phyloP scores from a whole-genome alignment of 306 rosid genomes.

The Cyclanthera cordifolia region DNA sequence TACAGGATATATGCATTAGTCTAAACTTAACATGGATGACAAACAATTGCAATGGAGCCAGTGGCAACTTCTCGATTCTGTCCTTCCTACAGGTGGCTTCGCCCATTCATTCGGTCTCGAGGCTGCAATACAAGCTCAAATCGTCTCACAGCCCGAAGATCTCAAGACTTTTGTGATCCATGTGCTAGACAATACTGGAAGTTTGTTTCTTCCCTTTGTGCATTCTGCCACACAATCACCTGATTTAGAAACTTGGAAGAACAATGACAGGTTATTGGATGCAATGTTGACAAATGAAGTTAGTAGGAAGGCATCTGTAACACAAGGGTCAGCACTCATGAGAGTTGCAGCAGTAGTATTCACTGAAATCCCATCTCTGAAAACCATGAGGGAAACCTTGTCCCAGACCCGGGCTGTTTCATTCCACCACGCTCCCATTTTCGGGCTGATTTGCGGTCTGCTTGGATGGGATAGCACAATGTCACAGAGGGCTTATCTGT shows the following conservation, averaged over 20 bases:
- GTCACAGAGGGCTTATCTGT: constrained; percentile 78
- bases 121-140: constrained; percentile 62
- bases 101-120: constrained; percentile 82
- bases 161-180: constrained; percentile 56
- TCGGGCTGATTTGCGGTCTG: constrained; percentile 60
- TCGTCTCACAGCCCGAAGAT: constrained; percentile 44
- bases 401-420: constrained; percentile 30
- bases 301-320: constrained; percentile 58
- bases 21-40: constrained; percentile 12
- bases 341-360: constrained; percentile 68
- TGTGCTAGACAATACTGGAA: constrained; percentile 61
- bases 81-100: constrained; percentile 86
- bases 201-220: constrained; percentile 80
- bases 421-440: constrained; percentile 75
- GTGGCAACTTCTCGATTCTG: constrained; percentile 74
- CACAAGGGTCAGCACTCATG: constrained; percentile 78
- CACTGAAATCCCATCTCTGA: constrained; percentile 51
- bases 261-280: constrained; percentile 49
- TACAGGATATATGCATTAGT: background rate
- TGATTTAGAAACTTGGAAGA: constrained; percentile 41
- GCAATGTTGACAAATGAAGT: constrained; percentile 69
- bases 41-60: constrained; percentile 48
- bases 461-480: constrained; percentile 42
- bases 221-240: constrained; percentile 47
- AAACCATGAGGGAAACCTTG: constrained; percentile 45